Evolutionary conservation across 805 yeast species (phyloP).

Genomic region (Teunomyces funiuensis): DNA sequence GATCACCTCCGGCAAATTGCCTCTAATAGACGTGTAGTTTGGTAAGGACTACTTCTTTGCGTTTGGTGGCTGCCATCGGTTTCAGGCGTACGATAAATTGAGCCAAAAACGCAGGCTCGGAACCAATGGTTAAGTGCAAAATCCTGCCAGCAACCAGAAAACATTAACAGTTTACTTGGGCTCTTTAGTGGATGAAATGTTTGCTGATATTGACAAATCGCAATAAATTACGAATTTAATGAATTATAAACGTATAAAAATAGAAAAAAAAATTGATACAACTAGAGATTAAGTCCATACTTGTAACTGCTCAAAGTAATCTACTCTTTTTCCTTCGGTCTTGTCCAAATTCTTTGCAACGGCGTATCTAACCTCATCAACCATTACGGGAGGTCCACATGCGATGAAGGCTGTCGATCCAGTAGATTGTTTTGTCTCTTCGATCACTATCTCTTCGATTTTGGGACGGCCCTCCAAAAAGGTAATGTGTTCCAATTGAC

Average conservation of each 20-base stretch:
- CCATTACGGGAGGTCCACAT: conserved; percentile 61
- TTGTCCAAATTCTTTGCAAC: conserved; percentile 42
- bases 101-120: conserved; percentile 29
- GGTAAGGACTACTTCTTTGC: conserved; percentile 71
- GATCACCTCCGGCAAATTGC: conserved; percentile 62
- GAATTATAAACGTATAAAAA: no score
- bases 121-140: conserved; percentile 61
- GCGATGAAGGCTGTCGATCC: conserved; percentile 51
- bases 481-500: conserved; percentile 12
- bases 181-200: conserved; percentile 56
- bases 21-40: conserved; percentile 75
- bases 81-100: conserved; percentile 74
- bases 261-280: background rate
- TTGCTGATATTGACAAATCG: conserved; percentile 15
- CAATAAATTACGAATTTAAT: background rate
- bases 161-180: conserved; percentile 74
- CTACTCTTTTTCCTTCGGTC: conserved; percentile 49
- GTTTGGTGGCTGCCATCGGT: conserved; percentile 88
- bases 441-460: conserved; percentile 34
- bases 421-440: conserved; percentile 32
- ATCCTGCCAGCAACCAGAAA: conserved; percentile 71
- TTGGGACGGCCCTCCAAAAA: conserved; percentile 41
- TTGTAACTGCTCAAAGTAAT: conserved; percentile 72
- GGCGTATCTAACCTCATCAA: conserved; percentile 30
- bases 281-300: conserved; percentile 62